Percentiles rank a stretch among this genome's conserved stretches.
phyloP scores from a whole-genome alignment of 495 filamentous ascomycete species.

The Cladorrhinum samala region DNA sequence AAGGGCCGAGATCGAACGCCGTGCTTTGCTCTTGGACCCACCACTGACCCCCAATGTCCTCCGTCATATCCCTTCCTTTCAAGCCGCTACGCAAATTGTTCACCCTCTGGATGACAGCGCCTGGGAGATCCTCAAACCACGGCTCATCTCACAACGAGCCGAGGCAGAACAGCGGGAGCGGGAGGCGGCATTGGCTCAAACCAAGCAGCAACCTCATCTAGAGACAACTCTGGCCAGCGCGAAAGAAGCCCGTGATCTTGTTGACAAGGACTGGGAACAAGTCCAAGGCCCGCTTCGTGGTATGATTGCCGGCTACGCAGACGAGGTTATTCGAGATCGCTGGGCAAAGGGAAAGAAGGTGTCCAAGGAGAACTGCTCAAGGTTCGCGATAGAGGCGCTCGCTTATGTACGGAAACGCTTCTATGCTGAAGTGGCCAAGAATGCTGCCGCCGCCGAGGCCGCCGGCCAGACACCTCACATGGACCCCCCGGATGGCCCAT shows the following conservation, averaged over 20 bases:
- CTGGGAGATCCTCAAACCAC: conserved; percentile 60
- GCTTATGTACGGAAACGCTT: conserved; percentile 56
- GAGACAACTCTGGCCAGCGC: conserved; percentile 28
- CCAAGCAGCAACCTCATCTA: conserved; percentile 28
- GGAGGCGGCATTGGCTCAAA: conserved; percentile 35
- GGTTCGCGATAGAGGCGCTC: conserved; percentile 63
- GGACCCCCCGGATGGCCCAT: conserved; percentile 49
- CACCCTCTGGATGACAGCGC: conserved; percentile 55
- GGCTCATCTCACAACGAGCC: conserved; percentile 56
- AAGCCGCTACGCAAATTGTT: conserved; percentile 61
- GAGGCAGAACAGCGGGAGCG: conserved; percentile 51
- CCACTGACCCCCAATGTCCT: conserved; percentile 54
- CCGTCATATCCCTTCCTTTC: conserved; percentile 60
- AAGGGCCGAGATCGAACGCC: conserved; percentile 60
- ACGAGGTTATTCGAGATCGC: conserved; percentile 53
- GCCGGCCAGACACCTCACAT: conserved; percentile 32
- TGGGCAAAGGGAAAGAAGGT: conserved; percentile 55
- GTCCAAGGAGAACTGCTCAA: conserved; percentile 50
- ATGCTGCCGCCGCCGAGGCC: conserved; percentile 38
- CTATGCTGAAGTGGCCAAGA: conserved; percentile 50
- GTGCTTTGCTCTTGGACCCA: conserved; percentile 55
- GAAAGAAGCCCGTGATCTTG: conserved; percentile 53
- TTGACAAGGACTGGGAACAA: conserved; percentile 63
- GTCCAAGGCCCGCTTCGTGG: conserved; percentile 56
- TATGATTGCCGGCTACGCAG: conserved; percentile 53